phyloP scores from a whole-genome alignment of 2,329 filamentous ascomycete species.

The Bipolaris zeicola region DNA sequence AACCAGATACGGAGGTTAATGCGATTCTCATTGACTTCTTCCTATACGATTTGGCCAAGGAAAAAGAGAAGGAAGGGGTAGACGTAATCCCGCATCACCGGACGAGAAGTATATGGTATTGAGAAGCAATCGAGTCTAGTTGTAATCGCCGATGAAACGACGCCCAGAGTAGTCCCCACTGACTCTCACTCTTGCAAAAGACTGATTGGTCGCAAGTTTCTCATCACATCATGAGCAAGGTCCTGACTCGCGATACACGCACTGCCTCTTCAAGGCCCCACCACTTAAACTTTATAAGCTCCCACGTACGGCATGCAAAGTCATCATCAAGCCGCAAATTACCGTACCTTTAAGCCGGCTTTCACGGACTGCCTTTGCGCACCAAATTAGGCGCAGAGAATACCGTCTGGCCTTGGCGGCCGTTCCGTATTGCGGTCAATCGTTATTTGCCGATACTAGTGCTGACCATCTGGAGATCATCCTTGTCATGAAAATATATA shows the following conservation, averaged over 20 bases:
- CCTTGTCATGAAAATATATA: too few species aligned
- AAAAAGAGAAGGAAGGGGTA: constrained; percentile 63
- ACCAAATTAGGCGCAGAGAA: neutral
- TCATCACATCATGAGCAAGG: too few species aligned
- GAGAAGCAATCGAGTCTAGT: neutral
- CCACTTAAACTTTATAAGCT: neutral
- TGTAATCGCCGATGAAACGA: neutral
- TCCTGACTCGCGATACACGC: neutral
- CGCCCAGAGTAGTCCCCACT: neutral
- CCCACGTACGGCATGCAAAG: neutral
- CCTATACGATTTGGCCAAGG: constrained; percentile 92
- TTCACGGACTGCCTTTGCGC: neutral
- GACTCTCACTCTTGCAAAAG: neutral
- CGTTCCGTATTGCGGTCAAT: constrained; percentile 3
- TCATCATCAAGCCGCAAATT: neutral
- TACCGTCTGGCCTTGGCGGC: neutral
- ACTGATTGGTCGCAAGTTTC: too few species aligned
- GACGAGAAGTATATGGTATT: constrained; percentile 96
- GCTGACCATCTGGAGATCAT: constrained; percentile 7
- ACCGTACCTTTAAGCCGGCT: neutral
- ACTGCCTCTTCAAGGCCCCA: neutral
- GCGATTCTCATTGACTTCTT: constrained; percentile 97
- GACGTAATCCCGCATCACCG: constrained; percentile 76
- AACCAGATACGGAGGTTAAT: constrained; percentile 76
- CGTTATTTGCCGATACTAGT: constrained; percentile 5